Percentiles rank a stretch among this genome's conserved stretches.
Evolutionary conservation across 1,284 basidiomycete species (phyloP).

Genomic region (Takashimella tepidaria): DNA sequence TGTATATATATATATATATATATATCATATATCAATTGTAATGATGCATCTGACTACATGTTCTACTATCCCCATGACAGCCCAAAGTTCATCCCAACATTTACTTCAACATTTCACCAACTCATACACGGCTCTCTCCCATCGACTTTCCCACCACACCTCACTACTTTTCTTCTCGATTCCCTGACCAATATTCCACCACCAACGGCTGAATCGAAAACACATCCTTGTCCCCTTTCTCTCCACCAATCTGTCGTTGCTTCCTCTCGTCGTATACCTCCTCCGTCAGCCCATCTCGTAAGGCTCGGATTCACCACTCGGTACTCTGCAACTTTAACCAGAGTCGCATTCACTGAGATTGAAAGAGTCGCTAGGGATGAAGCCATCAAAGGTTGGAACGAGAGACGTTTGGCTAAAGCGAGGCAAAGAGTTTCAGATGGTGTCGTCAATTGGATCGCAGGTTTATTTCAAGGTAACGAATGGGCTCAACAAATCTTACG

Average conservation of each 20-base stretch:
- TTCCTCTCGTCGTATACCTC: conserved; percentile 14
- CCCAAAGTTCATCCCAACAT: conserved; percentile 21
- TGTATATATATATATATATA: no score
- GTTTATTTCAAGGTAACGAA: conserved; percentile 57
- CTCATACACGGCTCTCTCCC: conserved; percentile 42
- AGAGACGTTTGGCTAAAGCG: conserved; percentile 59
- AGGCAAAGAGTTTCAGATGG: conserved; percentile 69
- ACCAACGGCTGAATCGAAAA: background rate
- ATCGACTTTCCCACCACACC: conserved; percentile 32
- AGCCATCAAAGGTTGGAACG: conserved; percentile 65
- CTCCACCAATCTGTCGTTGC: conserved; percentile 7
- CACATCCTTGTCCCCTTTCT: no score
- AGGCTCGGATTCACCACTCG: conserved; percentile 72
- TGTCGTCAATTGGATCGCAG: conserved; percentile 75
- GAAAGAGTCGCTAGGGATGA: conserved; percentile 63
- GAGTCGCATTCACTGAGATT: conserved; percentile 78
- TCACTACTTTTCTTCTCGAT: conserved; percentile 30
- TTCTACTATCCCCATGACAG: no score
- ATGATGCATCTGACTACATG: background rate
- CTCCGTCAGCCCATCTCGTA: conserved; percentile 54
- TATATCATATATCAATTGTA: background rate
- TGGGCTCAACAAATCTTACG: conserved; percentile 56
- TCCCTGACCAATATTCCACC: conserved; percentile 26
- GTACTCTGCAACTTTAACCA: conserved; percentile 75
- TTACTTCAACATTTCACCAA: conserved; percentile 34